Evolutionary conservation across 2,329 filamentous ascomycete species (phyloP).

Genomic region (Exophiala bonariae): DNA sequence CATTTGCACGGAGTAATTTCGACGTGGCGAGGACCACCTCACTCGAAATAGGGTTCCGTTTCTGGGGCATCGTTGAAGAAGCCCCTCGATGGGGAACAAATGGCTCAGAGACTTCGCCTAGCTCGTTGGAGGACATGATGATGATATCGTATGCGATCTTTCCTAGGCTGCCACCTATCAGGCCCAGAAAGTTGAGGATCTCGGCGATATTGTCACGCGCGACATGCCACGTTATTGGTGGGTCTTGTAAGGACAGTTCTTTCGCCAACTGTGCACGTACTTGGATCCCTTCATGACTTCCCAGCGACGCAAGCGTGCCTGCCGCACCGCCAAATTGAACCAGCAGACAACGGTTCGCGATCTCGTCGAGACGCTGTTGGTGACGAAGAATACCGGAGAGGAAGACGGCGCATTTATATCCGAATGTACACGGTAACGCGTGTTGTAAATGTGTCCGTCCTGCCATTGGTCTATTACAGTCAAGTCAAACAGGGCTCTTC

Average conservation of each 20-base stretch:
- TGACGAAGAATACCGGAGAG: slow-evolving; percentile 53
- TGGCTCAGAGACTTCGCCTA: slow-evolving; percentile 56
- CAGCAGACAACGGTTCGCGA: slow-evolving; percentile 48
- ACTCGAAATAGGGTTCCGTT: slow-evolving; percentile 59
- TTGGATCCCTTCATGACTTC: slow-evolving; percentile 48
- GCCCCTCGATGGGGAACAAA: slow-evolving; percentile 57
- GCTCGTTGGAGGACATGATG: slow-evolving; percentile 59
- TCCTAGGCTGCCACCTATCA: slow-evolving; percentile 54
- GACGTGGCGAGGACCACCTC: slow-evolving; percentile 57
- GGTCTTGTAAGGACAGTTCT: slow-evolving; percentile 50
- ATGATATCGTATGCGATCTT: slow-evolving; percentile 59
- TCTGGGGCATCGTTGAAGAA: slow-evolving; percentile 60
- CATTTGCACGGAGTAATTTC: slow-evolving; percentile 55
- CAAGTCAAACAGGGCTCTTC: neutral
- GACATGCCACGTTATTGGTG: slow-evolving; percentile 59
- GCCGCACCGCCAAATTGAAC: slow-evolving; percentile 60
- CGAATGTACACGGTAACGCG: slow-evolving; percentile 58
- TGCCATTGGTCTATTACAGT: slow-evolving; percentile 51
- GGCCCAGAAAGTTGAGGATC: slow-evolving; percentile 53
- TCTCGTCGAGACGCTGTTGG: slow-evolving; percentile 47
- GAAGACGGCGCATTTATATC: slow-evolving; percentile 59
- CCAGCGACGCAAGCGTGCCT: slow-evolving; percentile 56
- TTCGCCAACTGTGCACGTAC: slow-evolving; percentile 52
- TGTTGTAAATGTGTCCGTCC: slow-evolving; percentile 60
- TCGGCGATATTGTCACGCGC: slow-evolving; percentile 56